These are phyloP conservation scores for Sisymbrium irio DNA, from an alignment of 345 rosid genomes.

Conservation along the genomic window DNA sequence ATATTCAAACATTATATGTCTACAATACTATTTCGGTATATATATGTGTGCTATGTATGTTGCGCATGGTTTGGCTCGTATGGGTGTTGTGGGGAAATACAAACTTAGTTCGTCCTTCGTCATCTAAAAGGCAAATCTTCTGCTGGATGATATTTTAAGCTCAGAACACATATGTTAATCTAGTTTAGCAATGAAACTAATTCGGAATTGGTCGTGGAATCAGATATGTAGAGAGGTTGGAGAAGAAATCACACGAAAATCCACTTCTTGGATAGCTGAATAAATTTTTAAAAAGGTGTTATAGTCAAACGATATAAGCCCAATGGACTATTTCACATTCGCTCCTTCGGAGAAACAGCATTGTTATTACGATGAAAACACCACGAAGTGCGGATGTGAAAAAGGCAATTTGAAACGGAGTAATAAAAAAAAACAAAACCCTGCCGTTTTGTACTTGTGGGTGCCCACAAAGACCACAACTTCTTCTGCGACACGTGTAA, in stretches of 20 bases:
- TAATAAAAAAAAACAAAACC: background rate
- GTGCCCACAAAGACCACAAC: background rate
- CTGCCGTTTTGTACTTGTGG: conserved; percentile 3
- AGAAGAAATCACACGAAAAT: background rate
- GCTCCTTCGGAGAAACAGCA: background rate
- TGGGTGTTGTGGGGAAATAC: background rate
- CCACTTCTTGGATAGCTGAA: background rate
- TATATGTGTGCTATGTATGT: background rate
- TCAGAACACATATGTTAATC: no score
- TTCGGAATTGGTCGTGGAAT: background rate
- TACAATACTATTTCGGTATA: background rate
- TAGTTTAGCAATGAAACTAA: background rate
- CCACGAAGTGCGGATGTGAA: conserved; percentile 4
- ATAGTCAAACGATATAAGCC: background rate
- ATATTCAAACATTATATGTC: background rate
- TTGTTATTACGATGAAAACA: background rate
- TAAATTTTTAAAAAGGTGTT: no score
- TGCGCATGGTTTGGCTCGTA: no score
- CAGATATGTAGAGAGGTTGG: background rate
- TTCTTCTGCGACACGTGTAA: conserved; percentile 2
- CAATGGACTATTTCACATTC: background rate
- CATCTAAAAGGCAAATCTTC: no score
- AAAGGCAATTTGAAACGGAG: background rate
- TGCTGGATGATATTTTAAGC: no score
- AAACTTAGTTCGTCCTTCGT: no score